Evolutionary conservation across 1,284 basidiomycete genomes (phyloP), one percentile per base, ranked within the genome.

Genomic region (Malassezia vespertilionis): DNA sequence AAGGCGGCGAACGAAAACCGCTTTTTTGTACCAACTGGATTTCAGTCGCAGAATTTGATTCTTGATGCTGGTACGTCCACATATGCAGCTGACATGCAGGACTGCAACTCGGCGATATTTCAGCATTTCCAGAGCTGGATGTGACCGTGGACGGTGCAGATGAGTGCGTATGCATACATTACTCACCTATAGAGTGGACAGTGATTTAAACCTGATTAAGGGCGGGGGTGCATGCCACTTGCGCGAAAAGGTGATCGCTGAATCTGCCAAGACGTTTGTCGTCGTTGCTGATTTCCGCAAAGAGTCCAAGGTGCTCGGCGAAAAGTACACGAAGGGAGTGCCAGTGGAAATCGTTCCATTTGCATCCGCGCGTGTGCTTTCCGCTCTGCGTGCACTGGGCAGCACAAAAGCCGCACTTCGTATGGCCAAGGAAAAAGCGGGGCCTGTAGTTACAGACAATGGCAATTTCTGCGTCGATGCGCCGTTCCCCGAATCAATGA

Each of bases 61-160:
- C 82, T 96, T 42, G 76, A 78, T 35, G 81, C 82, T 17, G 63
- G 52, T 48, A 24, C 36, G 52, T 42, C 4, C 6, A 22, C 10
- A 21, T 15, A 15, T 9, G 26, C 38, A 26, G 9, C n/a, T 9
- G 26, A 20, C 30, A 32, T 23, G 12, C 38, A 46, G 53, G 64
- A 7, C 76, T 97, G 9, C 80, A 75, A 27, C 78, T 97, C 5
- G 93, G 90, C 24, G 93, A 97, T 64, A 82, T 95, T 4, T 65
- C 69, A 52, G 55, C 50, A 33, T 63, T 86, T 73, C 83, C 85
- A 2, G 75, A 76, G 8, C 83, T 97, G 46, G 93, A 97, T 64
- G 86, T 97, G 22, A 93, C 89, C 5, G 82, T 99, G 45, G 91
- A 99, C 71, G 91, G 91, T 33, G 91, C 91, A 1, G 91, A 97